Conservation (phyloP, 352 stramenopile genomes). For the Pythium chondricola region DNA sequence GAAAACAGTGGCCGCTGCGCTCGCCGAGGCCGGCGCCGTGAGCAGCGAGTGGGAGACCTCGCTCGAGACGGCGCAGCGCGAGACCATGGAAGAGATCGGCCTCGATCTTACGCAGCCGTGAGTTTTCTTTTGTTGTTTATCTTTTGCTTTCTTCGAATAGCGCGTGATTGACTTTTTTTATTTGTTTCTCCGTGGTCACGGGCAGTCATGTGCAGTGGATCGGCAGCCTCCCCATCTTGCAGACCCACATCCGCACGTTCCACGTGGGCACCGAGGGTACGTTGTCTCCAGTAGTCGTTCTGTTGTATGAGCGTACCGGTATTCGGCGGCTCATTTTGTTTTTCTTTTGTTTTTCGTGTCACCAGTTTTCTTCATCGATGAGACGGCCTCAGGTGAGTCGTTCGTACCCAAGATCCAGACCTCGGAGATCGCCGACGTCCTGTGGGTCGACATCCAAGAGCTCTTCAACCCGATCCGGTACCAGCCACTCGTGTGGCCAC, state of each 20-base stretch:
- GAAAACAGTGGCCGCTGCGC: slow-evolving; percentile 27
- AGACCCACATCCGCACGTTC: slow-evolving; percentile 57
- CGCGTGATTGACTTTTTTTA: not conserved
- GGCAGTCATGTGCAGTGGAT: slow-evolving; percentile 62
- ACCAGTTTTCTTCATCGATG: slow-evolving; percentile 73
- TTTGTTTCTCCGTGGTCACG: not conserved
- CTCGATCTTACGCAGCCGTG: slow-evolving; percentile 55
- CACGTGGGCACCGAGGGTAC: slow-evolving; percentile 65
- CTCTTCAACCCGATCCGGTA: slow-evolving; percentile 56
- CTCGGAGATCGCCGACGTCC: slow-evolving; percentile 66
- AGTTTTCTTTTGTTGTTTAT: too few relatives aligned
- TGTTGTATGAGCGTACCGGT: too few relatives aligned
- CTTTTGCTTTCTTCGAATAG: too few relatives aligned
- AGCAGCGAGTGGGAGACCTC: slow-evolving; percentile 52
- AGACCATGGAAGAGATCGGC: slow-evolving; percentile 81
- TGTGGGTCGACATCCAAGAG: slow-evolving; percentile 81
- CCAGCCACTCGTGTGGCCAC: slow-evolving; percentile 44
- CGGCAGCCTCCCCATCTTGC: slow-evolving; percentile 44
- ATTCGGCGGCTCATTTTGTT: not conserved
- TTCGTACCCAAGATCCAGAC: slow-evolving; percentile 51
- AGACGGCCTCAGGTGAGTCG: slow-evolving; percentile 31
- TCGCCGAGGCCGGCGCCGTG: slow-evolving; percentile 23
- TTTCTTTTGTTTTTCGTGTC: not conserved
- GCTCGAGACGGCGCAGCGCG: slow-evolving; percentile 60
- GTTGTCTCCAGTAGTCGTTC: not conserved